Evolutionary conservation across 2,329 filamentous ascomycete genomes (phyloP), one percentile per base, ranked within the genome.

Genomic region (Leptographium lundbergii): DNA sequence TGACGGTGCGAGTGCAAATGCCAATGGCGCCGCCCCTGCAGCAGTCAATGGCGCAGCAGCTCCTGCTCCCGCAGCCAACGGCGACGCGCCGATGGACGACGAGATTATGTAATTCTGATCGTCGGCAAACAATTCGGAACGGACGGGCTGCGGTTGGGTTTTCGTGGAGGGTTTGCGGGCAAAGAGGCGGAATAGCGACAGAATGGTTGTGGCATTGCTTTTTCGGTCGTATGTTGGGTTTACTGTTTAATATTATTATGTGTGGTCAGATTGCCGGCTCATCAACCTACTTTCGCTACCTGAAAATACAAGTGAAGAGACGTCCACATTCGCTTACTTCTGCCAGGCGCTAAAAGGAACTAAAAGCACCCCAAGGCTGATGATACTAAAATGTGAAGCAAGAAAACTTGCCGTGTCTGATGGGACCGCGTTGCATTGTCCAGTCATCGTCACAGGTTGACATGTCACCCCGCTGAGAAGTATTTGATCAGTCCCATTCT

Each of bases 81-180:
- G 77, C 54, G 82, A 85, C 66, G 81, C 80, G 47, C 69, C 78
- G n/a, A 86, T 86, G 83, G 82, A 84, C 65, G 82, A 86, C 62
- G 83, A 85, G 66, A 85, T 86, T 59, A 73, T 80, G 70, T 75
- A 69, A 68, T 58, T 13, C 13, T 22, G 19, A 2, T 24, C 22
- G 17, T 39, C 25, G 4, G 24, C 13, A 29, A 14, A 19, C 25
- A 14, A 27, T 29, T 29, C 25, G 48, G 48, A 29, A 29, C 25
- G 3, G 47, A 25, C 5, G 6, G 7, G 24, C 4, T 6, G 13
- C 25, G 11, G n/a, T 14, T 14, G 14, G 25, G 25, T 29, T 51
- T 51, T 11, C 11, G 24, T 24, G 47, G 24, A 50, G 47, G 24
- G 17, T 50, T 14, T 25, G 10, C 10, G 3, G 47, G 10, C 24